phyloP scores from a whole-genome alignment of 2,329 filamentous ascomycete genomes.

The Trichoderma sp. region DNA sequence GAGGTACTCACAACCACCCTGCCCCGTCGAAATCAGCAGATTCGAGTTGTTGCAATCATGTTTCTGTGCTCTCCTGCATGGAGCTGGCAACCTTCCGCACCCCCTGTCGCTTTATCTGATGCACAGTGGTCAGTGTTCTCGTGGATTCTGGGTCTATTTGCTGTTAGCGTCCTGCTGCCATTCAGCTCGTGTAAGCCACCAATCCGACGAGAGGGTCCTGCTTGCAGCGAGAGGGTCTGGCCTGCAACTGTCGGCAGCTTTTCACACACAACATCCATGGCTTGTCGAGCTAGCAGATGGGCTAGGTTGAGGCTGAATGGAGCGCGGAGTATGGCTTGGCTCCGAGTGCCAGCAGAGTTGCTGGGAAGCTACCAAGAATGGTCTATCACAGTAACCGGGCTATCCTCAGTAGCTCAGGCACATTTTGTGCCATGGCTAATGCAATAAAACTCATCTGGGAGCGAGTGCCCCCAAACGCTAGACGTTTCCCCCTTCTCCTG shows the following conservation, averaged over 20 bases:
- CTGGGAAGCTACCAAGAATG: not conserved
- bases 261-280: slow-evolving; percentile 26
- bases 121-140: slow-evolving; percentile 1
- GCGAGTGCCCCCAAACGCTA: not conserved
- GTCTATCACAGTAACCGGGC: not conserved
- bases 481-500: slow-evolving; percentile 4
- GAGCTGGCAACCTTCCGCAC: slow-evolving; percentile 9
- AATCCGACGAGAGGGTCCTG: slow-evolving; percentile 4
- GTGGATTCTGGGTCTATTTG: slow-evolving; percentile 24
- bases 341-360: not conserved
- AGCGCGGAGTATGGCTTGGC: slow-evolving; percentile 15
- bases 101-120: slow-evolving; percentile 6
- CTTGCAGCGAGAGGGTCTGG: not conserved
- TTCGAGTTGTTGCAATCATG: not conserved
- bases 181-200: slow-evolving; percentile 26
- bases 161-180: slow-evolving; percentile 21
- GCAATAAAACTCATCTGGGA: slow-evolving; percentile 23
- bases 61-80: slow-evolving; percentile 11
- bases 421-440: slow-evolving; percentile 13
- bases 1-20: not conserved
- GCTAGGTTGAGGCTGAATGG: slow-evolving; percentile 33
- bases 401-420: slow-evolving; percentile 11
- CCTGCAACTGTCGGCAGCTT: slow-evolving; percentile 20
- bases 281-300: slow-evolving; percentile 31
- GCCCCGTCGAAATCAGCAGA: not conserved